Conservation (phyloP, 495 filamentous ascomycete species). For the Aspergillus coremiiformis region DNA sequence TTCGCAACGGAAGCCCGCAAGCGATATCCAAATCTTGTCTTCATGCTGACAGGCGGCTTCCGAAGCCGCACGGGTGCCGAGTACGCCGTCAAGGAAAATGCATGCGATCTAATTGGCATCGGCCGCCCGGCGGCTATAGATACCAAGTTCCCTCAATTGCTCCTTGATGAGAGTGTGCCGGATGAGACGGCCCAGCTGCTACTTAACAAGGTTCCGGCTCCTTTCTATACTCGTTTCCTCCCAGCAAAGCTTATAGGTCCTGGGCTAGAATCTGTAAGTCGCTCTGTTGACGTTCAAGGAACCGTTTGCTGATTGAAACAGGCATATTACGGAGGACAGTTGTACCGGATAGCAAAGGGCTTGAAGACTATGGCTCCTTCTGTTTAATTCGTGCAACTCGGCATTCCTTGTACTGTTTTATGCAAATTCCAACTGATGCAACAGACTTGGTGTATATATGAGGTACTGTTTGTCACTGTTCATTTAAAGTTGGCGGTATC, state of each 20-base stretch:
- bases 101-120: slow-evolving; percentile 54
- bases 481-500: too few relatives aligned
- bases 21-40: slow-evolving; percentile 35
- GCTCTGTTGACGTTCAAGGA: not conserved
- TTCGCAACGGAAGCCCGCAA: slow-evolving; percentile 42
- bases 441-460: not conserved
- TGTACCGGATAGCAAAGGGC: slow-evolving; percentile 31
- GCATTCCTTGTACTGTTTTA: not conserved
- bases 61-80: slow-evolving; percentile 48
- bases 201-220: slow-evolving; percentile 28
- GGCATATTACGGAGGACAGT: slow-evolving; percentile 36
- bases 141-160: slow-evolving; percentile 40
- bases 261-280: slow-evolving; percentile 38
- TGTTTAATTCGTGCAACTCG: not conserved
- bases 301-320: slow-evolving; percentile 8
- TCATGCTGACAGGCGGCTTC: slow-evolving; percentile 52
- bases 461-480: not conserved
- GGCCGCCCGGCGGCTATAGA: slow-evolving; percentile 46
- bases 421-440: not conserved
- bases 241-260: slow-evolving; percentile 35
- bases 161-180: slow-evolving; percentile 45
- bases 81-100: slow-evolving; percentile 40
- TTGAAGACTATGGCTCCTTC: slow-evolving; percentile 27
- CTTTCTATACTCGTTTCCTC: slow-evolving; percentile 27
- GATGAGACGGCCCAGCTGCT: slow-evolving; percentile 42